phyloP scores from a whole-genome alignment of 2,329 filamentous ascomycete genomes.

The Colletotrichum tabaci region DNA sequence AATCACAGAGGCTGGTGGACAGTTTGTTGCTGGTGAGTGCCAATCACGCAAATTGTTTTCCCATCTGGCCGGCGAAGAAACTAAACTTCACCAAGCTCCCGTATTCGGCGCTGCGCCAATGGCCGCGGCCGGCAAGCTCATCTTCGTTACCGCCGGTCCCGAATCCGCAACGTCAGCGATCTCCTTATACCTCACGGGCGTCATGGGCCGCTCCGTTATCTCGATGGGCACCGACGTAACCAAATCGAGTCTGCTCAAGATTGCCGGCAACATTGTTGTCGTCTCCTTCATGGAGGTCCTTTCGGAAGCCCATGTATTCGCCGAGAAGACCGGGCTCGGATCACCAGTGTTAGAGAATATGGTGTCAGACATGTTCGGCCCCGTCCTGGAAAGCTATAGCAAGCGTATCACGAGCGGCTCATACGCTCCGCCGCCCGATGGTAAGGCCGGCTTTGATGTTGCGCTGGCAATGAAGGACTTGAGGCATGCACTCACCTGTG shows the following conservation, averaged over 20 bases:
- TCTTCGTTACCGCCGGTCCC: conserved; percentile 58
- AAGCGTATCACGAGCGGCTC: conserved; percentile 47
- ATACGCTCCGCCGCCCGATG: conserved; percentile 46
- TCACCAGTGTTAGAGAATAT: conserved; percentile 46
- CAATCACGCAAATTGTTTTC: background rate
- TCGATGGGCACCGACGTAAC: conserved; percentile 58
- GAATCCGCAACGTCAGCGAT: conserved; percentile 50
- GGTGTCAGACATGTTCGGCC: conserved; percentile 49
- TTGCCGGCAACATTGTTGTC: conserved; percentile 57
- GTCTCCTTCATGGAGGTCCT: conserved; percentile 47
- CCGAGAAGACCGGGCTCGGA: conserved; percentile 49
- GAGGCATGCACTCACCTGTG: conserved; percentile 23
- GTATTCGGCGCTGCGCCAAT: conserved; percentile 59
- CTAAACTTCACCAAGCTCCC: conserved; percentile 47
- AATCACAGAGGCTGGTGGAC: conserved; percentile 28
- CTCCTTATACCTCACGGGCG: conserved; percentile 56
- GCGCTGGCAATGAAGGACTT: conserved; percentile 31
- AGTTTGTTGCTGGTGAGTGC: conserved; percentile 58
- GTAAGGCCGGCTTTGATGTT: conserved; percentile 25
- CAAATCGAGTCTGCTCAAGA: conserved; percentile 58
- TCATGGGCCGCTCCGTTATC: conserved; percentile 57
- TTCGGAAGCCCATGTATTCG: conserved; percentile 50
- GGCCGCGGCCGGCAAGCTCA: conserved; percentile 58
- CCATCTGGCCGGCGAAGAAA: background rate
- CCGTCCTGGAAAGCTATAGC: conserved; percentile 47